Evolutionary conservation across 2,329 filamentous ascomycete genomes (phyloP).

Genomic region (Aurifilum marmelostoma): DNA sequence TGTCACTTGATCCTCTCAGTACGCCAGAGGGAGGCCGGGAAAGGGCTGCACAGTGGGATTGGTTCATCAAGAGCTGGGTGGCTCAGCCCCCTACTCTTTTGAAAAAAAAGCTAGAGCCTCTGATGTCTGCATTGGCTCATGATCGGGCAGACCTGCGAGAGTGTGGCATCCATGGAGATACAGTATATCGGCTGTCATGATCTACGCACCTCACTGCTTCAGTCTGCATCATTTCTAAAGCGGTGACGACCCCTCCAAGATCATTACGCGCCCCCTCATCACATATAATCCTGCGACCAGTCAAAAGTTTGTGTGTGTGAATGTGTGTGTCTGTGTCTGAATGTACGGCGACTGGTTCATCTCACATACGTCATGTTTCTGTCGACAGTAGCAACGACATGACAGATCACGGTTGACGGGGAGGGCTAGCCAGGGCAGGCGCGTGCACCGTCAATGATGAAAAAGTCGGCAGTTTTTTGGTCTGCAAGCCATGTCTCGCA

Average conservation of each 20-base stretch:
- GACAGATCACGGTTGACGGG: background rate
- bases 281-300: background rate
- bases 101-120: background rate
- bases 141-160: background rate
- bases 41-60: background rate
- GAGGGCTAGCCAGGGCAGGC: background rate
- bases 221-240: background rate
- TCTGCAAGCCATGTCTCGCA: conserved; percentile 14
- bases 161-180: background rate
- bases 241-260: no score
- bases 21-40: background rate
- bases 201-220: background rate
- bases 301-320: background rate
- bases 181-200: background rate
- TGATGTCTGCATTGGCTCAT: background rate
- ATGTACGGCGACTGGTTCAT: no score
- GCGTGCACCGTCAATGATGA: background rate
- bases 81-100: background rate
- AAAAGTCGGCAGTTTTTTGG: conserved; percentile 4
- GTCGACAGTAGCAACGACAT: background rate
- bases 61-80: background rate
- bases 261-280: background rate
- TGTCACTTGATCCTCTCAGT: background rate
- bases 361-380: background rate
- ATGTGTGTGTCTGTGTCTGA: no score